Base-by-base conservation (phyloP, 2,329 filamentous ascomycete species). In the Clonostachys byssicola region DNA sequence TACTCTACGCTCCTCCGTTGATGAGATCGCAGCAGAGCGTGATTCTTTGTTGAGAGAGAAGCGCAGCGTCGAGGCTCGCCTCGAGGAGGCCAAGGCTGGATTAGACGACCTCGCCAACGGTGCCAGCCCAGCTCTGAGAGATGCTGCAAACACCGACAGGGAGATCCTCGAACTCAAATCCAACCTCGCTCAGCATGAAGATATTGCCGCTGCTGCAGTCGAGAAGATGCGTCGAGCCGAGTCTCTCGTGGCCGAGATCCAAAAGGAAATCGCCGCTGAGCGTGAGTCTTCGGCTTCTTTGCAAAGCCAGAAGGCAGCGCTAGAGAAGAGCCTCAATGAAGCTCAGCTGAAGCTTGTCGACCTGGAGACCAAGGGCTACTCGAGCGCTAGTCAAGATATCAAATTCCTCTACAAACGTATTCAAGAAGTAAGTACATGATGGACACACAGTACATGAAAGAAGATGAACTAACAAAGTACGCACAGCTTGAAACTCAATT, bases 221-320 rank as follows among this genome's bases (percentile, higher is more conserved):
- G 92, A 94, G 59, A 97, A 97, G 75, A 99, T 99, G 94, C 83
- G 92, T 47, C 85, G 92, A 20, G 89, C 94, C 3, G 92, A 99
- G 61, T 88, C 90, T 5, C 73, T 97, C 34, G 86, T 85, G 2
- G 82, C 86, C 9, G 94, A 99, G 67, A 85, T 95, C 53, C 92
- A 97, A 61, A 95, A 94, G 65, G 94, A 99, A 59, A 89, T 96
- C 51, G 83, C 85, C 16, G 81, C 81, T 8, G 92, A 96, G 70
- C 83, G 92, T 10, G 94, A 97, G 61, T 80, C 80, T 34, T 91
- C 85, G 57, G 83, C 86, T 6, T 82, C 88, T 55, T 75, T 97
- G 47, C 89, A 94, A 65, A 92, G 92, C 63, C 89, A 96, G 55
- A 97, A 96, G 72, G 89, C 88, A 4, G 80, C 80, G 1, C 73